phyloP scores from a whole-genome alignment of 371 early-diverging fungal genomes.

The Saksenaea oblongispora region DNA sequence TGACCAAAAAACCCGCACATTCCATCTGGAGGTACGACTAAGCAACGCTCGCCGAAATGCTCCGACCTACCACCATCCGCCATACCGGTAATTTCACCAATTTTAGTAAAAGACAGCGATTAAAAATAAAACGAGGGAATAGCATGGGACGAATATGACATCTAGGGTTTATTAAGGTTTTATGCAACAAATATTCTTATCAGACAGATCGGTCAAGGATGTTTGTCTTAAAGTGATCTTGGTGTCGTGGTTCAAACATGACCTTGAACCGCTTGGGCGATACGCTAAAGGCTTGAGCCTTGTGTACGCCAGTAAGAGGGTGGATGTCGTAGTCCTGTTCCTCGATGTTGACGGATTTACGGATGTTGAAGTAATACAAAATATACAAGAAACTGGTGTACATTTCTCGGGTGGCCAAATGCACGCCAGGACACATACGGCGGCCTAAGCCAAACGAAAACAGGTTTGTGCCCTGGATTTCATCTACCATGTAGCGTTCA shows the following conservation, averaged over 20 bases:
- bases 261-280: not conserved
- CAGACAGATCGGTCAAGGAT: slow-evolving; percentile 1
- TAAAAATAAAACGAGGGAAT: too few relatives aligned
- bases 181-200: not conserved
- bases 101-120: too few relatives aligned
- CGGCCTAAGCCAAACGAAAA: not conserved
- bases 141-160: not conserved
- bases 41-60: too few relatives aligned
- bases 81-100: too few relatives aligned
- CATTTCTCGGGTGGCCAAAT: not conserved
- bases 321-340: not conserved
- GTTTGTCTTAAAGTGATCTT: not conserved
- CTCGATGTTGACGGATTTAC: not conserved
- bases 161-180: not conserved
- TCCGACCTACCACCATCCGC: too few relatives aligned
- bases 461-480: not conserved
- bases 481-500: not conserved
- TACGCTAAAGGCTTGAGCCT: not conserved
- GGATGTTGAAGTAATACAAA: not conserved
- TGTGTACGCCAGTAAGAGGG: not conserved
- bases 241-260: not conserved
- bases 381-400: not conserved
- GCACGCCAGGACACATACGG: not conserved
- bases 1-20: too few relatives aligned
- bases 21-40: too few relatives aligned